phyloP scores from a whole-genome alignment of 1,284 basidiomycete species.

The Ustilago loliicola region DNA sequence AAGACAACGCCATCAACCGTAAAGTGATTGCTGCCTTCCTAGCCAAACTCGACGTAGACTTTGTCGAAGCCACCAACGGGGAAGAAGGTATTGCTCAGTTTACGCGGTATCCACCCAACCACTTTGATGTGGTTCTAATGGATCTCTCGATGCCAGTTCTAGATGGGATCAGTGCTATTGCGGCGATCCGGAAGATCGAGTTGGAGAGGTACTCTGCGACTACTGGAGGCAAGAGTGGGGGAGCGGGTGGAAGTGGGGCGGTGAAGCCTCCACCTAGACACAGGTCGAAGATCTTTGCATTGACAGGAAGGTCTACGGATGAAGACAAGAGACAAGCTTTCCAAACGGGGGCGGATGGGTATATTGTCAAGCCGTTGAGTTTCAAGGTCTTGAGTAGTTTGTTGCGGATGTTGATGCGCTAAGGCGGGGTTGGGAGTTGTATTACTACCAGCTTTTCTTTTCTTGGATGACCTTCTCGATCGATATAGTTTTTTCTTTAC shows the following conservation, averaged over 20 bases:
- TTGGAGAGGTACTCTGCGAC: conserved; percentile 71
- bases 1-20: conserved; percentile 66
- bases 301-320: conserved; percentile 91
- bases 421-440: background rate
- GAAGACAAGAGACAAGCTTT: conserved; percentile 93
- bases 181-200: conserved; percentile 85
- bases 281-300: conserved; percentile 81
- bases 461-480: background rate
- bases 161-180: conserved; percentile 86
- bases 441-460: conserved; percentile 1
- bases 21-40: conserved; percentile 60
- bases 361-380: conserved; percentile 75
- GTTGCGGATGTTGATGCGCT: conserved; percentile 50
- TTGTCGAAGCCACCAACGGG: conserved; percentile 60
- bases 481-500: background rate
- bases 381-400: conserved; percentile 55
- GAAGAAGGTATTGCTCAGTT: conserved; percentile 60
- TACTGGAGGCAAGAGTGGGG: conserved; percentile 9
- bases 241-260: background rate
- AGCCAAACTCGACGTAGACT: conserved; percentile 52
- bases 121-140: conserved; percentile 71
- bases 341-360: conserved; percentile 92
- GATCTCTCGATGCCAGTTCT: conserved; percentile 94
- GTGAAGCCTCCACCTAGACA: conserved; percentile 24
- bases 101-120: conserved; percentile 38